Evolutionary conservation across 345 rosid genomes (phyloP), one percentile per base, ranked within the genome.

Genomic region (Boechera stricta): DNA sequence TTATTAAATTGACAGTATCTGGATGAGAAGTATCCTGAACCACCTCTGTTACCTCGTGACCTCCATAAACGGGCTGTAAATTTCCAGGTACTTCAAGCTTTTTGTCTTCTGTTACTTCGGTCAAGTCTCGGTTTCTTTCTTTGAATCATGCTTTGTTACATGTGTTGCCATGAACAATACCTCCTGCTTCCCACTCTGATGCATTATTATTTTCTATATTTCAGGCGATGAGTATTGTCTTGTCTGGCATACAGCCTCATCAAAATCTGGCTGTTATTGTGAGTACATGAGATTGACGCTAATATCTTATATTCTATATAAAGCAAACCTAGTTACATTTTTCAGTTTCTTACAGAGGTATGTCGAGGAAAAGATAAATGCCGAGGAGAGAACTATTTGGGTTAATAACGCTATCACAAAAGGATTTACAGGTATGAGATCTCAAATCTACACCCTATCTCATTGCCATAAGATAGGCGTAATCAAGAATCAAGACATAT

Each of bases 1-100:
- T 12, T 42, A 21, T 10, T 42, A 58, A 11, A 5, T 44, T 33
- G 28, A 35, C 75, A 94, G 97, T 91, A 91, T 82, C 69, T 94
- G 67, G 98, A 94, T 74, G 96, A 89, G 79, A 90, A 89, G 78
- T 91, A 86, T 78, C 97, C 96, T 54, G 85, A 91, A 53, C 82
- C 74, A 64, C 87, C 94, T 13, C 26, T 94, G 9, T 79, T 94
- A 77, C 97, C 96, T 41, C 68, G 67, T 64, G 90, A 89, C 84
- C 80, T 87, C 75, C 79, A 57, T 42, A 90, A 83, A 52, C 86
- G 79, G 45, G 96, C 92, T 49, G 63, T 94, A 42, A 89, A 87
- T 77, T 85, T 79, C 77, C 93, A 91, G 90, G 98, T 94, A 63
- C 10, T 52, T 26, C 21, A 5, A 29, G 33, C 66, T 47, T 24